phyloP scores from a whole-genome alignment of 2,329 filamentous ascomycete genomes.

The Coniochaeta sp. region DNA sequence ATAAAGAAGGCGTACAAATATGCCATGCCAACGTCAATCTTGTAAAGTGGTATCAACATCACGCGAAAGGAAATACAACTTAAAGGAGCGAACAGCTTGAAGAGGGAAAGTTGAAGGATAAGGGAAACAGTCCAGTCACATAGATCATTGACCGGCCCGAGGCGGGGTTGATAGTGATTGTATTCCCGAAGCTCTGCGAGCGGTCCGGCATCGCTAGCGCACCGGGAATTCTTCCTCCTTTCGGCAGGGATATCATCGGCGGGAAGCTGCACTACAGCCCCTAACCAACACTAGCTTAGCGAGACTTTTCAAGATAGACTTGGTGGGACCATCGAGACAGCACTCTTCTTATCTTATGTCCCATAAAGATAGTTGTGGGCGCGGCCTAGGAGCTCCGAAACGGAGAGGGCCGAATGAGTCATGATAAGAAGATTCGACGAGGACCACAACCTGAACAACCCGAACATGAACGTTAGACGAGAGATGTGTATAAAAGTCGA shows the following conservation, averaged over 20 bases:
- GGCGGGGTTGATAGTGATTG: background rate
- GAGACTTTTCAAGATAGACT: background rate
- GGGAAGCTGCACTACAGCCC: background rate
- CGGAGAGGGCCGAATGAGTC: background rate
- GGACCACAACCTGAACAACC: too few species aligned
- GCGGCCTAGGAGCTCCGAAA: background rate
- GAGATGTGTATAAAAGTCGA: too few species aligned
- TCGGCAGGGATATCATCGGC: background rate
- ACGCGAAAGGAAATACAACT: background rate
- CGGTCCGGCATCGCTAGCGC: background rate
- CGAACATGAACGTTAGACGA: too few species aligned
- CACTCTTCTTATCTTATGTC: background rate
- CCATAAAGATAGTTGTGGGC: background rate
- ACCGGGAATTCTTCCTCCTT: background rate
- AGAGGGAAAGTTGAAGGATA: background rate
- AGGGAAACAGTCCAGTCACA: background rate
- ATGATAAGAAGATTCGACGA: too few species aligned
- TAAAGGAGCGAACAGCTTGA: too few species aligned
- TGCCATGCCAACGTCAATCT: background rate
- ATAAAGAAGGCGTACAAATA: background rate
- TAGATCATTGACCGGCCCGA: background rate
- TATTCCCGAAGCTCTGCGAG: background rate
- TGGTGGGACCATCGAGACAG: background rate
- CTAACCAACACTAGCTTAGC: background rate
- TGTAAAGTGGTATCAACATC: background rate